Base-by-base conservation (phyloP, 345 rosid species). In the Bruguiera parviflora region DNA sequence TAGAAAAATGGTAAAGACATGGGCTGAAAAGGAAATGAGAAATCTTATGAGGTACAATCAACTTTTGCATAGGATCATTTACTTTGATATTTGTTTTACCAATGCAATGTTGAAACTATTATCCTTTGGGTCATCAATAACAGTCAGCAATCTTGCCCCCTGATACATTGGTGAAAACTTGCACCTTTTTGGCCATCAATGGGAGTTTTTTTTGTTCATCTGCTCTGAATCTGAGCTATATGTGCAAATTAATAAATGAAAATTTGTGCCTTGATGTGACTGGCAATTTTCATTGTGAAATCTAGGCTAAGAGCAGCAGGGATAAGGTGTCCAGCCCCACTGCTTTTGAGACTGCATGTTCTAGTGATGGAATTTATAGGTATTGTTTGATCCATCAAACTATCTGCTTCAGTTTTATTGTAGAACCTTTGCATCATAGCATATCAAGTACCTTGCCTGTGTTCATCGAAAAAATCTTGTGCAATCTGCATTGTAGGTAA, bases 291-390 rank as follows among this genome's bases (percentile, higher is more conserved):
- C 33, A 55, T n/a, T 64, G 72, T 66, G 64, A 72, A 61, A 67
- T 79, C 73, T 86, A 92, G 99, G 88, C 78, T 95, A 35, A 93
- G 87, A 69, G 93, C 93, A 63, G 88, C 97, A 46, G 97, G 97
- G 73, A 92, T 95, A 68, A 84, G 93, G 84, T 95, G 97, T 67
- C 99, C 99, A 22, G 65, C 84, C 71, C 87, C 96, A 24, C 70
- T 77, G 51, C 84, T 86, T 65, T 82, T 95, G 81, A 86, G 95
- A 68, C 88, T 87, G 81, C 97, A 95, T 83, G 96, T 95, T 64
- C 82, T 95, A 67, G 99, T 95, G 79, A 95, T 95, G 99, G 97
- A 95, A 84, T 95, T 95, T 73, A 88, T 95, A 77, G 99, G 99
- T 92, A 73, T 25, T 72, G 0, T 73, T 1, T 33, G 67, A 25